Conservation (phyloP, 208 protist species). For the Perkinsela sp. region DNA sequence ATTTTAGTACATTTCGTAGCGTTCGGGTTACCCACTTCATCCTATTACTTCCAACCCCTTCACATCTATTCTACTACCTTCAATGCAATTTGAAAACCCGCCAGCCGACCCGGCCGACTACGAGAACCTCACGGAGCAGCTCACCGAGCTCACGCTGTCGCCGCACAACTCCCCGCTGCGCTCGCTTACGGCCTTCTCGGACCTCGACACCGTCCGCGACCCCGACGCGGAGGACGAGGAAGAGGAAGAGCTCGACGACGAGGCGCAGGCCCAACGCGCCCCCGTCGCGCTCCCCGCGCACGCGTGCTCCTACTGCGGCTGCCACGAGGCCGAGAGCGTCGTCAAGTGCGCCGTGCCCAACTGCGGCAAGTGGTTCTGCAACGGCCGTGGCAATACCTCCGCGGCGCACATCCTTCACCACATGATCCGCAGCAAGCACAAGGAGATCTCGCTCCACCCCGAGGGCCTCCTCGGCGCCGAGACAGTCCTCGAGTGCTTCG, state of each 20-base stretch:
- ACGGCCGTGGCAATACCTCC: slow-evolving; percentile 14
- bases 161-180: neutral
- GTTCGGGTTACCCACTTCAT: no score
- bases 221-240: slow-evolving; percentile 1
- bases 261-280: neutral
- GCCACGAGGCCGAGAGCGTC: slow-evolving; percentile 32
- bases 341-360: slow-evolving; percentile 23
- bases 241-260: slow-evolving; percentile 4
- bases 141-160: neutral
- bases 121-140: neutral
- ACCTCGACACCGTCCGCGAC: neutral
- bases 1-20: no score
- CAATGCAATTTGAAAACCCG: no score
- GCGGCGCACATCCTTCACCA: slow-evolving; percentile 69
- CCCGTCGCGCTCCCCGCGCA: slow-evolving; percentile 2
- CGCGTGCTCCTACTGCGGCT: slow-evolving; percentile 55
- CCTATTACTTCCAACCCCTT: no score
- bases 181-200: neutral
- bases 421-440: slow-evolving; percentile 56
- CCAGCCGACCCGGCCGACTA: neutral
- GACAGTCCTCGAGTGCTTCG: slow-evolving; percentile 70
- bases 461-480: slow-evolving; percentile 54
- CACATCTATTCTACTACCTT: no score
- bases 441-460: slow-evolving; percentile 41
- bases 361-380: slow-evolving; percentile 73